phyloP scores from a whole-genome alignment of 23 red algal species.

The Gracilaria domingensis region DNA sequence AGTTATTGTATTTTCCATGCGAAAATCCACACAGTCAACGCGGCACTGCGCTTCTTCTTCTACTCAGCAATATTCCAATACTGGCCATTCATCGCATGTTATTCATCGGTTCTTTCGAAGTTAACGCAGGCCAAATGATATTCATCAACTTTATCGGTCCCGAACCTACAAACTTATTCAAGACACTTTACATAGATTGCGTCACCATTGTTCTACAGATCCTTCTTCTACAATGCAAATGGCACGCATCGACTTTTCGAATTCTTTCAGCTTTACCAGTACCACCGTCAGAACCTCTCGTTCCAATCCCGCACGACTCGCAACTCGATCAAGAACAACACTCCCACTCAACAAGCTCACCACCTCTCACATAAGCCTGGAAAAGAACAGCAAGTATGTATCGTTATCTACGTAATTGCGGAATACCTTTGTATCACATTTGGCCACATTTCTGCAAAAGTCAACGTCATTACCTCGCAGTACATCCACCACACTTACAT shows the following conservation, averaged over 20 bases:
- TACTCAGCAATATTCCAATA: slow-evolving; percentile 71
- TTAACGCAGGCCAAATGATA: slow-evolving; percentile 57
- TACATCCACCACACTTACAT: slow-evolving; percentile 43
- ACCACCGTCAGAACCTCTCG: slow-evolving; percentile 27
- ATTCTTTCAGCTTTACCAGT: slow-evolving; percentile 58
- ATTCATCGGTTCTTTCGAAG: not conserved
- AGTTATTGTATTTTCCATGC: slow-evolving; percentile 69
- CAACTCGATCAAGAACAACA: not conserved
- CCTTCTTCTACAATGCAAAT: slow-evolving; percentile 52
- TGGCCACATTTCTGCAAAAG: slow-evolving; percentile 69
- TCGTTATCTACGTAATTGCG: slow-evolving; percentile 79
- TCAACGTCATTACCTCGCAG: slow-evolving; percentile 64
- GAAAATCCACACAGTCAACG: slow-evolving; percentile 24
- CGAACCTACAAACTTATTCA: slow-evolving; percentile 50
- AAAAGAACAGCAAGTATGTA: slow-evolving; percentile 76
- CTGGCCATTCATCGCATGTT: slow-evolving; percentile 57
- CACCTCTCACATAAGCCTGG: slow-evolving; percentile 53
- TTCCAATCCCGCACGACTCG: not conserved
- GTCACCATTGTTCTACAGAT: slow-evolving; percentile 61
- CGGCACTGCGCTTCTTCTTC: slow-evolving; percentile 50
- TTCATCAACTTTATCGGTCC: slow-evolving; percentile 77
- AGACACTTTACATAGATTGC: slow-evolving; percentile 49
- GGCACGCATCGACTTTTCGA: slow-evolving; percentile 19
- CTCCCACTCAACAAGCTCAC: not conserved
- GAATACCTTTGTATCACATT: slow-evolving; percentile 56